Percentiles rank a stretch among this genome's conserved stretches.
Conservation (phyloP, 164 flowering plant genomes). For the Magnolia officinalis region DNA sequence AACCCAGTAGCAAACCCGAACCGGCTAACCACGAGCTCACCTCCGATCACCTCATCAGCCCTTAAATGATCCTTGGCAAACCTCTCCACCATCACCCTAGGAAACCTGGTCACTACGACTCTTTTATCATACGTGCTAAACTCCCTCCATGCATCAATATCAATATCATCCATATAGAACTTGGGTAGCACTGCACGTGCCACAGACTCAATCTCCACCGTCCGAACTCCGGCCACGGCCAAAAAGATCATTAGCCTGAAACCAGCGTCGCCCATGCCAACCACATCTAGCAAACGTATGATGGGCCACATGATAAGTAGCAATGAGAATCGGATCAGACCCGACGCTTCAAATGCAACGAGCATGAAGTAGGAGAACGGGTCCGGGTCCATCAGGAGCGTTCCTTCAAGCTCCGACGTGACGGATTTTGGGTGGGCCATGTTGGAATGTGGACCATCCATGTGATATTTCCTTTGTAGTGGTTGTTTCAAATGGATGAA, state of each 20-base stretch:
- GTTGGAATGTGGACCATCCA: neutral
- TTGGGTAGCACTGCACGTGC: constrained; percentile 91
- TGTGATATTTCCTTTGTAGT: constrained; percentile 3
- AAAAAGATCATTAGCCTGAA: constrained; percentile 64
- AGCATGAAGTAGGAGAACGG: constrained; percentile 92
- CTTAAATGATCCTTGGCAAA: constrained; percentile 77
- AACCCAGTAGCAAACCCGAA: constrained; percentile 85
- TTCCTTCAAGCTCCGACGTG: constrained; percentile 77
- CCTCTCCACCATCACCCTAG: constrained; percentile 79
- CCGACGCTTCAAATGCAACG: constrained; percentile 86
- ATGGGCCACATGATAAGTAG: constrained; percentile 71
- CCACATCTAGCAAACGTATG: constrained; percentile 37
- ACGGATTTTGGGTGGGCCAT: constrained; percentile 31
- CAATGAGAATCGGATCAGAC: constrained; percentile 64
- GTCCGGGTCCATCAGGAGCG: constrained; percentile 52
- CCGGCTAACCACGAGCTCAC: constrained; percentile 56
- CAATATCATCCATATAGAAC: constrained; percentile 82
- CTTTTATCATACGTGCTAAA: constrained; percentile 53
- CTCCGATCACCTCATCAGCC: constrained; percentile 72
- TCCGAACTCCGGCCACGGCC: constrained; percentile 53
- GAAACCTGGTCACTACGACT: constrained; percentile 67
- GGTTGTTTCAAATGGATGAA: neutral
- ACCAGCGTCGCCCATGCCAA: constrained; percentile 42
- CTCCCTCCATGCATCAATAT: constrained; percentile 71
- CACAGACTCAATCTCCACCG: constrained; percentile 71